phyloP scores from a whole-genome alignment of 345 rosid genomes.

The Hypericum perforatum region DNA sequence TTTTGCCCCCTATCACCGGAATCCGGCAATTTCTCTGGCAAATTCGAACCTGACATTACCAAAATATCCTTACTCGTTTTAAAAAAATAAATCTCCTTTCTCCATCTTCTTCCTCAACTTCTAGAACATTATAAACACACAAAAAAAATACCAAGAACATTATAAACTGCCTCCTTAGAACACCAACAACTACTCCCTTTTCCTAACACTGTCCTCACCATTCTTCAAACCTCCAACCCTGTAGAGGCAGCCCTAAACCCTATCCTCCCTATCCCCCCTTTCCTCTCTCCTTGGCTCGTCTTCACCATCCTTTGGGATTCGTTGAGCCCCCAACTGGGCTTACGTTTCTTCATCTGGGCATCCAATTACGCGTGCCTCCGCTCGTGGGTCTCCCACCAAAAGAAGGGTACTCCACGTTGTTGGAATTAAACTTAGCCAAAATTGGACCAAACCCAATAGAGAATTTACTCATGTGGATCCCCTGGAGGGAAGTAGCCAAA shows the following conservation, averaged over 20 bases:
- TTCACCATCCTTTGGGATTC: constrained; percentile 37
- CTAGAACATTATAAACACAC: too few relatives aligned
- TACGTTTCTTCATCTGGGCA: constrained; percentile 82
- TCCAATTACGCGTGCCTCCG: constrained; percentile 40
- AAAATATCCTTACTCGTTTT: too few relatives aligned
- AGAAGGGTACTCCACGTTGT: constrained; percentile 81
- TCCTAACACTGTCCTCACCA: constrained; percentile 39
- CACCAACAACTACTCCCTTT: too few relatives aligned
- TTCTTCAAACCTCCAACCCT: constrained; percentile 34
- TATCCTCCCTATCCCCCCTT: constrained; percentile 43
- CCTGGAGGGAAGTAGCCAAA: constrained; percentile 85
- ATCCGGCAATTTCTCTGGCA: too few relatives aligned
- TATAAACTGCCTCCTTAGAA: constrained; percentile 15
- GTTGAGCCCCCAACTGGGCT: constrained; percentile 32
- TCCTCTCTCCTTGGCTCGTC: constrained; percentile 35
- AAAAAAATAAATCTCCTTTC: too few relatives aligned
- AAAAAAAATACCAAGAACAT: too few relatives aligned
- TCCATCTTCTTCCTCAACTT: too few relatives aligned
- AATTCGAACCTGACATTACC: too few relatives aligned
- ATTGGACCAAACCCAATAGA: constrained; percentile 92
- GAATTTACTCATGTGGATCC: constrained; percentile 94
- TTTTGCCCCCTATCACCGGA: too few relatives aligned
- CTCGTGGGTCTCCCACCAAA: constrained; percentile 35
- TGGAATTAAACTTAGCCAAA: constrained; percentile 72
- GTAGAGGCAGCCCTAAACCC: constrained; percentile 60